Evolutionary conservation across 352 stramenopile species (phyloP).

Genomic region (Aphanomyces astaci): DNA sequence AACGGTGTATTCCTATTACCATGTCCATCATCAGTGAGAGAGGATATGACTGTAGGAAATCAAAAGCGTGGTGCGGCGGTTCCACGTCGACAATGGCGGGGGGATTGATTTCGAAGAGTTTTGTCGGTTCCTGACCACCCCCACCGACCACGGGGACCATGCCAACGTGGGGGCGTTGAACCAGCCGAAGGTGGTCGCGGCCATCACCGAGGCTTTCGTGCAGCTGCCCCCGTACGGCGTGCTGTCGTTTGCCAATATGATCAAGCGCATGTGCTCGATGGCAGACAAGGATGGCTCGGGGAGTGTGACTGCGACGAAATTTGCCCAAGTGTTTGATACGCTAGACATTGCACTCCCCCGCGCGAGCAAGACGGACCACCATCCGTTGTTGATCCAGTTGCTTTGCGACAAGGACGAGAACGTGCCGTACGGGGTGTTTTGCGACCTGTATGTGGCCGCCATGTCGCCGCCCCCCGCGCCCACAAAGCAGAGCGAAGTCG

Average conservation of each 20-base stretch:
- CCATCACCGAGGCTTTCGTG: slow-evolving; percentile 22
- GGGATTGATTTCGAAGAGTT: slow-evolving; percentile 72
- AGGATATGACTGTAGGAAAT: slow-evolving; percentile 69
- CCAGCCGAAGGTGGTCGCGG: slow-evolving; percentile 23
- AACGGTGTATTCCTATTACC: too few species aligned
- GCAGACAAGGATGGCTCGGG: slow-evolving; percentile 66
- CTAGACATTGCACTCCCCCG: slow-evolving; percentile 44
- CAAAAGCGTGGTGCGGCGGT: slow-evolving; percentile 69
- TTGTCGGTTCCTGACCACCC: slow-evolving; percentile 56
- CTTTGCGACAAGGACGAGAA: slow-evolving; percentile 26
- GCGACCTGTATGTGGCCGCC: slow-evolving; percentile 38
- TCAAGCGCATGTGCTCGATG: slow-evolving; percentile 76
- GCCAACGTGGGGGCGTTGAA: not conserved
- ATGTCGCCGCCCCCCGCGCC: slow-evolving; percentile 26
- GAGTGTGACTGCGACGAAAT: slow-evolving; percentile 35
- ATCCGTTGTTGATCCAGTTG: slow-evolving; percentile 50
- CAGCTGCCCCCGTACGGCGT: slow-evolving; percentile 36
- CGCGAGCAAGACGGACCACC: slow-evolving; percentile 32
- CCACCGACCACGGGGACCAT: slow-evolving; percentile 33
- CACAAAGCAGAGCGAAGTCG: not conserved
- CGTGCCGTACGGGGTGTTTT: slow-evolving; percentile 36
- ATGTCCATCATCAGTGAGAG: too few species aligned
- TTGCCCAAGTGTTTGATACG: slow-evolving; percentile 51
- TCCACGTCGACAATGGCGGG: slow-evolving; percentile 56
- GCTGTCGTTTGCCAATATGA: slow-evolving; percentile 45